A percentile compares a stretch with the other conserved stretches of the same genome.
These are phyloP conservation scores for Pisolithus marmoratus DNA, from an alignment of 768 basidiomycete genomes.

Conservation along the genomic window DNA sequence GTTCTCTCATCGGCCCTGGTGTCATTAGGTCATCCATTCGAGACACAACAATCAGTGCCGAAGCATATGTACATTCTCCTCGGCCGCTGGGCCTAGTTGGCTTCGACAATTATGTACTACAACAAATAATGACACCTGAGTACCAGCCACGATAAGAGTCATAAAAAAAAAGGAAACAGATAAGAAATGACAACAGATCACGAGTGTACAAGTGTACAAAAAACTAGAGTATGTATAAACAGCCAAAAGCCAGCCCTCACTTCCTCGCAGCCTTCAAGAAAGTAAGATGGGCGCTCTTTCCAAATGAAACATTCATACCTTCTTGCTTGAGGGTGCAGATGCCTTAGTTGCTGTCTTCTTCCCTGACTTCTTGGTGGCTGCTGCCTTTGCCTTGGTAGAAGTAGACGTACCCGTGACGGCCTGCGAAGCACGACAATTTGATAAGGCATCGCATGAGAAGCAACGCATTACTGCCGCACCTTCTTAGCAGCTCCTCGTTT, in stretches of 20 bases:
- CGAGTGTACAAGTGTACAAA: constrained; percentile 16
- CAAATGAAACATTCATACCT: background rate
- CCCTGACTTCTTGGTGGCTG: constrained; percentile 30
- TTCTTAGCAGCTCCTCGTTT: constrained; percentile 61
- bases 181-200: constrained; percentile 25
- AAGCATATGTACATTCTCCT: background rate
- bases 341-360: constrained; percentile 18
- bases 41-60: background rate
- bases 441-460: background rate
- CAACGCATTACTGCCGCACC: constrained; percentile 28
- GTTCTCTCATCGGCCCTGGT: too few species aligned
- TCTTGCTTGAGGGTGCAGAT: constrained; percentile 3
- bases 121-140: constrained; percentile 24
- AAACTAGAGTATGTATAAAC: constrained; percentile 7
- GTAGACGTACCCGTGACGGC: constrained; percentile 45
- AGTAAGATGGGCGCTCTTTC: background rate
- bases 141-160: constrained; percentile 22
- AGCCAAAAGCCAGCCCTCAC: background rate
- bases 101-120: constrained; percentile 12
- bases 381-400: constrained; percentile 28
- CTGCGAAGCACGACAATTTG: constrained; percentile 26
- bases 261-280: background rate
- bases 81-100: constrained; percentile 1
- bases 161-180: constrained; percentile 3
- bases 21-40: too few species aligned